Evolutionary conservation across 148 eudicot species (phyloP), one percentile per base, ranked within the genome.

Genomic region (Camellia lanceoleosa): DNA sequence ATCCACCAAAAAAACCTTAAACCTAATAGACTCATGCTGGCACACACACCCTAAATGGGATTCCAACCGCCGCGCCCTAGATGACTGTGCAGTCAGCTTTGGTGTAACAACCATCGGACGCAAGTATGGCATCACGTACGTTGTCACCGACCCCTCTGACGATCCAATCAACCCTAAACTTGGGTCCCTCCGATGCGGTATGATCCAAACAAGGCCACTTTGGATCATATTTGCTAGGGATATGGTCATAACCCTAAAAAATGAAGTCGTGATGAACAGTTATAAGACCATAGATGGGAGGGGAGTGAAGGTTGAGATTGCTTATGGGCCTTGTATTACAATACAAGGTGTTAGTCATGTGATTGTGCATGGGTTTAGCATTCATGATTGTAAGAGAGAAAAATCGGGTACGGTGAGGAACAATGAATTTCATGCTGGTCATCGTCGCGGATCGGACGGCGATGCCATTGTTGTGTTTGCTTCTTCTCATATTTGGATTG

Each of bases 271-370:
- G 42, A 41, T 87, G n/a, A 84, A 82, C 46, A 82, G 84, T 18
- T 84, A 20, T 80, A 84, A 82, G 80, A 83, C 85, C 13, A 80
- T 84, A 42, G 87, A 86, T 76, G 84, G 88, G n/a, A 83, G 88
- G 58, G 88, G 88, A 1, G 84, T 68, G 4, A 67, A 81, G 54
- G 88, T 86, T 3, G 82, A 86, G 46, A 83, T 86, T 58, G 80
- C 80, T 23, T 42, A 69, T n/a, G 86, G 88, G 16, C 84, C 89
- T 2, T 88, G 88, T 81, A 83, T 88, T 12, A 75, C 83, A 18
- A 64, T 86, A n/a, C 78, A 88, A 14, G 14, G 73, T 12, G 88
- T 85, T 5, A 82, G 75, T 4, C 73, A 87, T 83, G 79, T 87
- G 38, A 87, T 87, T 71, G 79, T 85, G 10, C 90, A 87, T 69